These are phyloP conservation scores for Tolypocladium inflatum DNA, from an alignment of 2,329 filamentous ascomycete genomes.

Conservation along the genomic window DNA sequence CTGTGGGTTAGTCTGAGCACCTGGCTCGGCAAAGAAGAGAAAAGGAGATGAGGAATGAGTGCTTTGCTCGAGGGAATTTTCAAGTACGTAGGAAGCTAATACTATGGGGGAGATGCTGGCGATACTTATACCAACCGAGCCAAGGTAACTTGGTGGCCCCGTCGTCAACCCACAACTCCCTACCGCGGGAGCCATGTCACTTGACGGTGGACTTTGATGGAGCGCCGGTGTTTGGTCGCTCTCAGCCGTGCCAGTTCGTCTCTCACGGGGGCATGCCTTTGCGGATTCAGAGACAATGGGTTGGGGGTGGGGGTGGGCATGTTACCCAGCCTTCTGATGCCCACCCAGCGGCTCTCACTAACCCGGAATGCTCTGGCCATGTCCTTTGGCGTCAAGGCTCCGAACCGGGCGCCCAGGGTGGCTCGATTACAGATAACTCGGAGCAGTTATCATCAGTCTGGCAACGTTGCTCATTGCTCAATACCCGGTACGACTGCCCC, in stretches of 20 bases:
- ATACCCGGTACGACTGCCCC: neutral
- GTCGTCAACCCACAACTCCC: neutral
- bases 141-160: neutral
- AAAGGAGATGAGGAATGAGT: neutral
- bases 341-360: neutral
- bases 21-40: neutral
- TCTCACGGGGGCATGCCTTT: neutral
- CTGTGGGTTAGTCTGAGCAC: neutral
- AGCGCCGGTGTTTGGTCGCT: too few species aligned
- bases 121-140: neutral
- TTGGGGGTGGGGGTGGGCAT: constrained; percentile 1
- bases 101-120: neutral
- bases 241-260: neutral
- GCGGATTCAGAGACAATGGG: neutral
- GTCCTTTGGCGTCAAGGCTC: neutral
- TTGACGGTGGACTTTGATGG: neutral
- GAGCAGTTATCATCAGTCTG: neutral
- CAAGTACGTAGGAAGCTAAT: neutral
- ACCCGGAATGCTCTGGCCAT: neutral
- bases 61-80: too few species aligned
- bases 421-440: neutral
- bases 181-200: neutral
- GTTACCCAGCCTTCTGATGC: constrained; percentile 1
- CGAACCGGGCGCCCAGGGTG: neutral
- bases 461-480: constrained; percentile 5